A percentile compares a stretch with the other conserved stretches of the same genome.
phyloP scores from a whole-genome alignment of 176 grass and related monocot genomes.

The Phyllostachys edulis region DNA sequence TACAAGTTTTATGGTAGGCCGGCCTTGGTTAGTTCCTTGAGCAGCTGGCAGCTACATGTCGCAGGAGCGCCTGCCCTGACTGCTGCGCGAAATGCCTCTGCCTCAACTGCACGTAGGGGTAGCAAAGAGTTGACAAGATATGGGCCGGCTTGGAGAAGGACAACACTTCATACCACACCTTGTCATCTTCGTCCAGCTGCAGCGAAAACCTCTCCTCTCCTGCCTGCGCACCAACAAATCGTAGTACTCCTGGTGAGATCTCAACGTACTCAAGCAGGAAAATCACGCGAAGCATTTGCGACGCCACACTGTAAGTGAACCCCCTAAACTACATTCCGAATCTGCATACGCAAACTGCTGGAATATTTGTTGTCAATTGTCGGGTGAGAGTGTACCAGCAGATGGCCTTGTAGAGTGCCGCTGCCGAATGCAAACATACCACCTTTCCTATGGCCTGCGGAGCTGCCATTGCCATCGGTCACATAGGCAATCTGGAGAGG shows the following conservation, averaged over 20 bases:
- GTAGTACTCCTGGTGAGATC: not conserved
- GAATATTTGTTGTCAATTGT: too few species aligned
- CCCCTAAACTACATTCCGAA: too few species aligned
- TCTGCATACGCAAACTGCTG: too few species aligned
- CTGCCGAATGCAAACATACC: slow-evolving; percentile 54
- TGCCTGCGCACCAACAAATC: slow-evolving; percentile 42
- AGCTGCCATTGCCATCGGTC: not conserved
- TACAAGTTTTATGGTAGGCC: too few species aligned
- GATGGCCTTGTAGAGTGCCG: slow-evolving; percentile 75
- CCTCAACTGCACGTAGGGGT: slow-evolving; percentile 70
- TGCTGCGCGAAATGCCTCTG: slow-evolving; percentile 64
- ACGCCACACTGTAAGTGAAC: too few species aligned
- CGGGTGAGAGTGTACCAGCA: slow-evolving; percentile 41
- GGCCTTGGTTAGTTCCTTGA: not conserved
- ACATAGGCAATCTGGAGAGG: slow-evolving; percentile 85
- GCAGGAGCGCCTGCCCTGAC: slow-evolving; percentile 50
- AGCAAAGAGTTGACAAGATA: slow-evolving; percentile 44
- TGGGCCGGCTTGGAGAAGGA: slow-evolving; percentile 89
- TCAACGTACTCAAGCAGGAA: too few species aligned
- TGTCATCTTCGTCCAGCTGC: slow-evolving; percentile 58
- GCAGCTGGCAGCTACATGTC: slow-evolving; percentile 19
- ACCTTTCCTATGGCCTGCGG: not conserved
- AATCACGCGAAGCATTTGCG: too few species aligned
- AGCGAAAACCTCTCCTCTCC: slow-evolving; percentile 85
- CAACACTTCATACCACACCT: slow-evolving; percentile 81